Base-by-base conservation (phyloP, 164 flowering plant species). In the Houttuynia cordata region DNA sequence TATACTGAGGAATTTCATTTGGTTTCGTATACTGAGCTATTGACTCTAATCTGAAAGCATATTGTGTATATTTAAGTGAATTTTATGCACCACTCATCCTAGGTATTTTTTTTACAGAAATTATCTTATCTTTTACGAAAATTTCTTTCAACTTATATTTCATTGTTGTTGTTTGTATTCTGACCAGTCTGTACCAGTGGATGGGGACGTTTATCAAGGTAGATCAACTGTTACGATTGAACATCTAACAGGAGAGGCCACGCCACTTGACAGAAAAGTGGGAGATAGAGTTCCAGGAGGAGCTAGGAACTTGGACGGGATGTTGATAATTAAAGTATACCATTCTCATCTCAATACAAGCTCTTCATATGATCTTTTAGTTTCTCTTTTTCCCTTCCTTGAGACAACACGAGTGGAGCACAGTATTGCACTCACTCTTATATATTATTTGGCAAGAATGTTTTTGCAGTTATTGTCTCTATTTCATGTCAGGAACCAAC, bases 261-360 rank as follows among this genome's bases (percentile, higher is more conserved):
- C 86, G 71, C 99, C 99, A n/a, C 20, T 86, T 37, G 95, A 86
- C 59, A 80, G 74, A 50, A 83, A 76, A 66, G 81, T 74, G 66
- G 97, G 96, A 60, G 95, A 93, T 71, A 76, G 77, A 63, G 77
- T 93, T 76, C 99, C 99, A 64, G 97, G 99, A 52, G 99, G 99
- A 60, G 99, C 99, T 45, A 80, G 96, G 72, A 93, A 87, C 73
- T 74, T 86, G 81, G 97, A 90, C 76, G 98, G 98, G 47, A 83
- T 92, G 88, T 78, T 93, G 79, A 78, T 93, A 65, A 85, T 93
- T 37, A 93, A 86, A 93, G 99, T 93, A 74, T 66, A 52, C 50
- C 20, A 51, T 17, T 8, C 51, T 22, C 12, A 37, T 3, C 50
- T 30, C 42, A 30, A 30, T 30, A 30, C 37, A 30, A 30, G 6